Percentiles rank a stretch among this genome's conserved stretches.
phyloP scores from a whole-genome alignment of 169 alveolate species.

The Eimeria maxima region DNA sequence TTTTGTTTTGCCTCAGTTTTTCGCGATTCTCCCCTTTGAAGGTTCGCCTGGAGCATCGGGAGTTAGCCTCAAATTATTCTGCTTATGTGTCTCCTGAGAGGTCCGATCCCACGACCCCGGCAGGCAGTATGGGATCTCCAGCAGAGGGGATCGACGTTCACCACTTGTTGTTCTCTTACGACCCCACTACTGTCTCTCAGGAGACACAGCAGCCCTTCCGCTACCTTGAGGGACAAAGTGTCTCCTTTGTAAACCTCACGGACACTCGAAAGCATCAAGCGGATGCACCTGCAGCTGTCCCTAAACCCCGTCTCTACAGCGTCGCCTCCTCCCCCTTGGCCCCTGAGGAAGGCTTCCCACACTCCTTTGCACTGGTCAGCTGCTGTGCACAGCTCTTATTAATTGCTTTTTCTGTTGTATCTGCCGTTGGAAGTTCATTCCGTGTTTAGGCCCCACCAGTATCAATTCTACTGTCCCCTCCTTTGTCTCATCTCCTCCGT shows the following conservation, averaged over 20 bases:
- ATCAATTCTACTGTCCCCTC: not conserved
- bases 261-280: not conserved
- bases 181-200: conserved; percentile 21
- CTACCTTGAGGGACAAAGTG: conserved; percentile 59
- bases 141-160: conserved; percentile 5
- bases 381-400: not conserved
- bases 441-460: not conserved
- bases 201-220: conserved; percentile 39
- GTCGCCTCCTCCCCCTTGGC: conserved; percentile 49
- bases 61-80: conserved; percentile 2
- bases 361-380: conserved; percentile 34
- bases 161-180: conserved; percentile 64
- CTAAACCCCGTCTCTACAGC: conserved; percentile 67
- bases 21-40: conserved; percentile 30
- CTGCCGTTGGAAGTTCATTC: not conserved
- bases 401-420: not conserved
- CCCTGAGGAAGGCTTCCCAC: conserved; percentile 38
- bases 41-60: conserved; percentile 62
- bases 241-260: conserved; percentile 52
- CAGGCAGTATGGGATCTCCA: not conserved
- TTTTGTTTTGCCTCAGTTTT: conserved; percentile 6
- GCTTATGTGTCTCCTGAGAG: conserved; percentile 6
- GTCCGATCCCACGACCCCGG: not conserved
- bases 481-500: not conserved
- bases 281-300: not conserved